Evolutionary conservation across 2,329 filamentous ascomycete genomes (phyloP), one percentile per base, ranked within the genome.

Genomic region (Monilinia fructicola): DNA sequence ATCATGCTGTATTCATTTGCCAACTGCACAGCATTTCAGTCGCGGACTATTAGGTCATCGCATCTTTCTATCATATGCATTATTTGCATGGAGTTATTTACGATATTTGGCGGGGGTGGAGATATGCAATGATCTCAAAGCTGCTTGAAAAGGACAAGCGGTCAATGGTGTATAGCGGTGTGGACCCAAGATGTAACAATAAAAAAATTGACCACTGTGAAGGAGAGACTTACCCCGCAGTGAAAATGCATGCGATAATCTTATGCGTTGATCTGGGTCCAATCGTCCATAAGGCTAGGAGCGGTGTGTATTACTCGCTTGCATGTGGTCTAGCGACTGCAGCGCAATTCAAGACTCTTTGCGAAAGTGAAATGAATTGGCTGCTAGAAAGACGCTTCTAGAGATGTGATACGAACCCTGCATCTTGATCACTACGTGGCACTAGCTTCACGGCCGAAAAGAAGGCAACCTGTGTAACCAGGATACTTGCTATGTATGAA

Each of bases 101-200:
- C 26, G 12, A 42, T 61, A 46, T n/a, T n/a, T 59, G 35, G 52
- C 61, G 50, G 52, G 53, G 50, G 61, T n/a, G 61, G 40, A 21
- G 35, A n/a, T 40, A 14, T 44, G 40, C 38, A 38, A 64, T 35
- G 18, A 18, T 18, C 21, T 44, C 28, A 55, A 54, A n/a, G 4
- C 21, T 56, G 46, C 38, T 64, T n/a, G 18, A 40, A 64, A 58
- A 35, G 26, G 21, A 38, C 11, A 44, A n/a, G 10, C 42, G 63
- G 26, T 40, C 23, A 28, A 46, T 56, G 40, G 7, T n/a, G 28
- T 53, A 35, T 65, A 61, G 64, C 64, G 64, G 64, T 65, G 64
- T 65, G 64, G 64, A 61, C n/a, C 44, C 44, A 50, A 60, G 14
- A n/a, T 38, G 44, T 54, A 31, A 42, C 64, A n/a, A 42, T 26